Percentiles rank a stretch among this genome's conserved stretches.
phyloP scores from a whole-genome alignment of 2,329 filamentous ascomycete species.

The Zymoseptoria pseudotritici region DNA sequence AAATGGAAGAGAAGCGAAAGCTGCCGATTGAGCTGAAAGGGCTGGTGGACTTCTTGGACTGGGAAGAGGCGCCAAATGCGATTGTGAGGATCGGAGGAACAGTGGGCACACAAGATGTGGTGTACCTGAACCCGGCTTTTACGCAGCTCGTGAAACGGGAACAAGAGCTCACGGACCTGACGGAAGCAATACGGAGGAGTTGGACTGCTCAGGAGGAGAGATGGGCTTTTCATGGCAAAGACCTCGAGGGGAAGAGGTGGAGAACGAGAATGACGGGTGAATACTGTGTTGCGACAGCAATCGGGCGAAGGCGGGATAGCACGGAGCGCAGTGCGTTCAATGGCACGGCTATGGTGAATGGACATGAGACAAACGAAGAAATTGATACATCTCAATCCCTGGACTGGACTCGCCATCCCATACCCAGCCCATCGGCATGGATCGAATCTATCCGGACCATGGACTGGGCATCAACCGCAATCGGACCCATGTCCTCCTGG shows the following conservation, averaged over 20 bases:
- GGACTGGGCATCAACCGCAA: conserved; percentile 23
- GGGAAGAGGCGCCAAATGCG: conserved; percentile 14
- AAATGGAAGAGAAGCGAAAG: not conserved
- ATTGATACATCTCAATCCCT: conserved; percentile 2
- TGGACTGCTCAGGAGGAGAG: not conserved
- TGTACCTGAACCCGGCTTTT: conserved; percentile 16
- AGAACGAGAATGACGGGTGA: not conserved
- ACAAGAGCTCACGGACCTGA: conserved; percentile 6
- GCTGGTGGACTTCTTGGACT: conserved; percentile 17
- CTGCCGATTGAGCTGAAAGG: conserved; percentile 17
- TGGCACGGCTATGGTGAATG: not conserved
- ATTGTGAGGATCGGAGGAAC: conserved; percentile 5
- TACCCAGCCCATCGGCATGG: conserved; percentile 18
- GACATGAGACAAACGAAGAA: not conserved
- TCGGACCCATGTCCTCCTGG: conserved; percentile 27
- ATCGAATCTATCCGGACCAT: conserved; percentile 20
- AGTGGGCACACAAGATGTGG: not conserved
- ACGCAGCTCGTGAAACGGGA: not conserved
- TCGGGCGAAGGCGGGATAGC: not conserved
- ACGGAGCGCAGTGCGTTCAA: not conserved
- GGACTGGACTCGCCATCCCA: conserved; percentile 24
- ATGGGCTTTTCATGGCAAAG: conserved; percentile 5
- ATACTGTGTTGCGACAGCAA: not conserved
- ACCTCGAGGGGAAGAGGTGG: conserved; percentile 13
- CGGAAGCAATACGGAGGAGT: conserved; percentile 2